Evolutionary conservation across 768 basidiomycete species (phyloP).

Genomic region (Hygrophorus russula): DNA sequence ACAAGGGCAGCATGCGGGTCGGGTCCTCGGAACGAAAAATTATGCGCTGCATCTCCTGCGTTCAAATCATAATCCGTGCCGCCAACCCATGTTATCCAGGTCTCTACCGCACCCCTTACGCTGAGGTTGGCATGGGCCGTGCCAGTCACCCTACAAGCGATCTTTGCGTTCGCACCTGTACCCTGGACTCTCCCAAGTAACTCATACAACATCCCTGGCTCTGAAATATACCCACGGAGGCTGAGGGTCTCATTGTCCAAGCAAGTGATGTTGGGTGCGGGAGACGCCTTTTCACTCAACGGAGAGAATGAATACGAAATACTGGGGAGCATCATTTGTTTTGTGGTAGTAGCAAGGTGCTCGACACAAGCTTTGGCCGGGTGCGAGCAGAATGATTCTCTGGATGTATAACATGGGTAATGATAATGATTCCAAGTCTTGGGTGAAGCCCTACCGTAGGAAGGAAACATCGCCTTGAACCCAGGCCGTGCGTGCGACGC

Average conservation of each 20-base stretch:
- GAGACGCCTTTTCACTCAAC: slow-evolving; percentile 23
- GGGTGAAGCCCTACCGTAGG: slow-evolving; percentile 29
- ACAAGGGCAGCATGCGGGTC: slow-evolving; percentile 46
- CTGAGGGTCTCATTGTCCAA: slow-evolving; percentile 39
- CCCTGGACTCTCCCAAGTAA: slow-evolving; percentile 39
- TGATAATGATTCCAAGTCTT: slow-evolving; percentile 3
- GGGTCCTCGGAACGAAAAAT: slow-evolving; percentile 51
- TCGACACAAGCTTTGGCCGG: slow-evolving; percentile 52
- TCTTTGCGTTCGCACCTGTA: too few species aligned
- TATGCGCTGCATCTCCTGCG: slow-evolving; percentile 43
- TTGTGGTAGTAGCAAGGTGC: slow-evolving; percentile 20
- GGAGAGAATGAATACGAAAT: slow-evolving; percentile 40
- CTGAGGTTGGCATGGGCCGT: too few species aligned
- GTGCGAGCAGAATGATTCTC: slow-evolving; percentile 57
- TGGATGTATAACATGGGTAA: slow-evolving; percentile 9
- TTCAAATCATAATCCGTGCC: slow-evolving; percentile 49
- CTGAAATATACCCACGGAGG: slow-evolving; percentile 36
- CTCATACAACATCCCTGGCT: slow-evolving; percentile 64
- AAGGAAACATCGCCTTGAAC: slow-evolving; percentile 35
- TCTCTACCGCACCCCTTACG: too few species aligned
- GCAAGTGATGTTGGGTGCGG: slow-evolving; percentile 51
- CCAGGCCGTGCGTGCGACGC: slow-evolving; percentile 49
- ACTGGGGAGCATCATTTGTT: slow-evolving; percentile 19
- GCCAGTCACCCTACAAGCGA: too few species aligned
- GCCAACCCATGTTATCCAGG: too few species aligned